A percentile compares a stretch with the other conserved stretches of the same genome.
Conservation (phyloP, 129 eudicot genomes). For the Tagetes patula region DNA sequence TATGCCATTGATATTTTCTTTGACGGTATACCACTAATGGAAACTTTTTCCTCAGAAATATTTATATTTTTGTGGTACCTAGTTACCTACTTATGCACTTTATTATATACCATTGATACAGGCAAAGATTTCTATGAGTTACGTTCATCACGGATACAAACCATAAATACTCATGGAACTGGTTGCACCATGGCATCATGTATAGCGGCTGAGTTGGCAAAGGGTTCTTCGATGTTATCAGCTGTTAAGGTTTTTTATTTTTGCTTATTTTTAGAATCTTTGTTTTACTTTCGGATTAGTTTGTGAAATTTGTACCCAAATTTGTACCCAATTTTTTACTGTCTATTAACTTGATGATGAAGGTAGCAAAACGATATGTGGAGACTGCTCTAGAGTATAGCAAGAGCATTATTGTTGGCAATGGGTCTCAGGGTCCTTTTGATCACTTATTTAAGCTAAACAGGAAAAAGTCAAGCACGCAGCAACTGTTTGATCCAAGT, state of each 20-base stretch:
- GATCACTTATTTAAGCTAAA: slow-evolving; percentile 78
- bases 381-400: slow-evolving; percentile 76
- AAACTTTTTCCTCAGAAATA: neutral
- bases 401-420: slow-evolving; percentile 67
- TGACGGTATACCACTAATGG: slow-evolving; percentile 51
- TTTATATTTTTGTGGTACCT: neutral
- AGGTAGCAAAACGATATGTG: slow-evolving; percentile 80
- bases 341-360: slow-evolving; percentile 19
- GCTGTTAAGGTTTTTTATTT: slow-evolving; percentile 70
- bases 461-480: slow-evolving; percentile 39
- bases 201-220: slow-evolving; percentile 96
- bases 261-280: neutral
- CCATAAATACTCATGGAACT: slow-evolving; percentile 87
- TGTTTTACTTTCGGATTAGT: neutral
- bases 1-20: slow-evolving; percentile 92
- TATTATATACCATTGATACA: slow-evolving; percentile 20
- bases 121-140: slow-evolving; percentile 78
- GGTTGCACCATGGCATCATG: slow-evolving; percentile 96
- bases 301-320: neutral
- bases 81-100: neutral
- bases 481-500: slow-evolving; percentile 51
- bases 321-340: neutral
- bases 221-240: slow-evolving; percentile 72
- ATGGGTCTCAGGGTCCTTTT: slow-evolving; percentile 84
- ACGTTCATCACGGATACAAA: slow-evolving; percentile 60